phyloP scores from a whole-genome alignment of 495 filamentous ascomycete species.

The Xanthoparmelia taractica region DNA sequence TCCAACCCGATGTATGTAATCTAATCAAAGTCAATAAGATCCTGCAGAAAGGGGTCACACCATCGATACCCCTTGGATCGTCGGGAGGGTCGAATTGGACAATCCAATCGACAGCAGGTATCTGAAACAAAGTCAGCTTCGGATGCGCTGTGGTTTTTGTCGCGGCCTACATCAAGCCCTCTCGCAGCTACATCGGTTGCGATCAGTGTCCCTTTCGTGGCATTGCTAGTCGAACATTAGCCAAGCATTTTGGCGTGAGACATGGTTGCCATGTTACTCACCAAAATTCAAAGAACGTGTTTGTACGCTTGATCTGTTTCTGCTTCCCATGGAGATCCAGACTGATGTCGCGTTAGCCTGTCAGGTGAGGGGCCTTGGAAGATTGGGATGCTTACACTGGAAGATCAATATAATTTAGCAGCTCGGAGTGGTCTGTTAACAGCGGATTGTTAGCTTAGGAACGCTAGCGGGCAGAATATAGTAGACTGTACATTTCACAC shows the following conservation, averaged over 20 bases:
- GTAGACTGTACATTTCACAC: conserved; percentile 52
- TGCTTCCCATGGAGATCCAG: conserved; percentile 74
- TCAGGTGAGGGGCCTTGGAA: neutral
- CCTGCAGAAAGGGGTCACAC: neutral
- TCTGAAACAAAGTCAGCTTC: conserved; percentile 38
- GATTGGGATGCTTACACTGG: conserved; percentile 45
- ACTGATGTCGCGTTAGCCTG: neutral
- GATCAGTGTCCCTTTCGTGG: conserved; percentile 78
- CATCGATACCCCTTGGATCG: conserved; percentile 21
- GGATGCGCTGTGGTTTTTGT: conserved; percentile 13
- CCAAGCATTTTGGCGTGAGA: neutral
- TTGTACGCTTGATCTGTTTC: conserved; percentile 95
- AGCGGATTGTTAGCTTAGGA: conserved; percentile 28
- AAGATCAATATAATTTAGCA: conserved; percentile 93
- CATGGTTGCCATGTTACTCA: neutral
- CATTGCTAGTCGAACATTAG: conserved; percentile 45
- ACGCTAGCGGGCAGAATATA: neutral
- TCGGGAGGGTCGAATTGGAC: conserved; percentile 93
- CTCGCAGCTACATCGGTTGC: conserved; percentile 95
- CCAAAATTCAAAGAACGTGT: conserved; percentile 97
- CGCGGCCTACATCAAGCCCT: conserved; percentile 66
- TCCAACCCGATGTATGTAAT: conserved; percentile 96
- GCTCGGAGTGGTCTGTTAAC: conserved; percentile 46
- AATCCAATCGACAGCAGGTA: conserved; percentile 90
- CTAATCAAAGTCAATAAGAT: conserved; percentile 32